Base-by-base conservation (phyloP, 148 eudicot species). In the Hydrangea macrophylla region DNA sequence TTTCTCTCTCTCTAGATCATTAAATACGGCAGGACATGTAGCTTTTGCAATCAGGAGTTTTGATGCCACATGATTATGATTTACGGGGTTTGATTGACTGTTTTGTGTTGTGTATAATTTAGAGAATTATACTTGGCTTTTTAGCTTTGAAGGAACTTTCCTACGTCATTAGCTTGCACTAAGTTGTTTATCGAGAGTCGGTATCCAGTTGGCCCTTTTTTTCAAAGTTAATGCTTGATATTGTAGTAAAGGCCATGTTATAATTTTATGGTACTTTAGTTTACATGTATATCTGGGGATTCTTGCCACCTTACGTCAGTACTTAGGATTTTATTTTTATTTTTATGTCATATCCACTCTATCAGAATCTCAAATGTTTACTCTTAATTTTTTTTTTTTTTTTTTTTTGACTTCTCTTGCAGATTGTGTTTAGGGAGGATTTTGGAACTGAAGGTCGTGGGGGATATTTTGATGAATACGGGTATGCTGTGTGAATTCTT, bases 371-470 rank as follows among this genome's bases (percentile, higher is more conserved):
- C 39, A 20, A 67, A 35, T 22, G 17, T 17, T n/a, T 36, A 28
- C 18, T 56, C 10, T 55, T 22, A 35, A 22, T 4, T 36, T 36
- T 20, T 61, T 18, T 15, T 42, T 17, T 40, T 4, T 53, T 67
- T 10, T 48, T 33, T 10, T 31, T 68, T 23, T 31, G 2, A 4
- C 56, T 73, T 64, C 37, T 11, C 31, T 71, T 71, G 68, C 83
- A 94, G 99, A 94, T 94, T 78, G 99, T 94, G 62, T 94, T 94
- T 59, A 88, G 92, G 78, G 99, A 94, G 76, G 97, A 94, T 80
- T 90, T 94, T 81, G 99, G 99, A 79, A 91, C 92, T 62, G 93
- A 88, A 26, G 99, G 99, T 12, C 99, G 99, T 39, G 99, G 99
- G 65, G 99, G 99, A 70, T 94, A 94, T 75, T 94, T 94, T 62